These are phyloP conservation scores for Cladophialophora exuberans DNA, from an alignment of 2,329 filamentous ascomycete species.

Conservation along the genomic window DNA sequence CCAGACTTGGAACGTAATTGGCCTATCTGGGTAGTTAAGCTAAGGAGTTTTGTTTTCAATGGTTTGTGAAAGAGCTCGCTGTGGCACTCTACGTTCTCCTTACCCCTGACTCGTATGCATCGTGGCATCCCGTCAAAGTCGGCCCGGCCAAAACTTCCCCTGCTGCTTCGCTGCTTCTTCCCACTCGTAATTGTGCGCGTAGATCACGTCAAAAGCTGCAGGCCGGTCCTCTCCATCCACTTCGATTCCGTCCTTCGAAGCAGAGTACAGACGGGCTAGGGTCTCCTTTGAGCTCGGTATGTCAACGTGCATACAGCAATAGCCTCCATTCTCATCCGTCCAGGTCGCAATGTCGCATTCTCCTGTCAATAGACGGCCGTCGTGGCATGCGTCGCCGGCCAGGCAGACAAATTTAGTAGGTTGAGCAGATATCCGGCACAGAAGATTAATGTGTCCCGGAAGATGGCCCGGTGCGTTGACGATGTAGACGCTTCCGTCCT, in stretches of 20 bases:
- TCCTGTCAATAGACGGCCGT: conserved; percentile 36
- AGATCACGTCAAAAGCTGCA: conserved; percentile 38
- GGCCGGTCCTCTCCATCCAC: conserved; percentile 16
- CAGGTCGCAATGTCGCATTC: conserved; percentile 38
- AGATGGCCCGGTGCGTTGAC: conserved; percentile 40
- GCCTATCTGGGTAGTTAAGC: no score
- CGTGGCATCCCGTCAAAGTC: conserved; percentile 10
- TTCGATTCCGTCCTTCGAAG: conserved; percentile 25
- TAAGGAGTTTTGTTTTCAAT: no score
- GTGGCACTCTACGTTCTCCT: no score
- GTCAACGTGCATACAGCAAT: conserved; percentile 39
- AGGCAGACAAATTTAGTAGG: conserved; percentile 36
- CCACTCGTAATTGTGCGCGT: conserved; percentile 41
- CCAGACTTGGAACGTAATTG: no score
- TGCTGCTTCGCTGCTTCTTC: conserved; percentile 29
- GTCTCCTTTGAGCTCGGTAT: conserved; percentile 33
- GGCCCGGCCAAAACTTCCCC: conserved; percentile 29
- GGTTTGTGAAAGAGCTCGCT: no score
- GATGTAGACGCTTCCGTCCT: conserved; percentile 37
- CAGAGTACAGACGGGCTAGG: conserved; percentile 27
- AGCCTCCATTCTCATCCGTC: conserved; percentile 33
- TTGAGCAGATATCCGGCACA: conserved; percentile 31
- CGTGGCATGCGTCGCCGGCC: conserved; percentile 40
- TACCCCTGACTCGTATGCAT: no score
- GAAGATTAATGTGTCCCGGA: conserved; percentile 40